These are phyloP conservation scores for Coprinopsis marcescibilis DNA, from an alignment of 768 basidiomycete species.

Conservation along the genomic window DNA sequence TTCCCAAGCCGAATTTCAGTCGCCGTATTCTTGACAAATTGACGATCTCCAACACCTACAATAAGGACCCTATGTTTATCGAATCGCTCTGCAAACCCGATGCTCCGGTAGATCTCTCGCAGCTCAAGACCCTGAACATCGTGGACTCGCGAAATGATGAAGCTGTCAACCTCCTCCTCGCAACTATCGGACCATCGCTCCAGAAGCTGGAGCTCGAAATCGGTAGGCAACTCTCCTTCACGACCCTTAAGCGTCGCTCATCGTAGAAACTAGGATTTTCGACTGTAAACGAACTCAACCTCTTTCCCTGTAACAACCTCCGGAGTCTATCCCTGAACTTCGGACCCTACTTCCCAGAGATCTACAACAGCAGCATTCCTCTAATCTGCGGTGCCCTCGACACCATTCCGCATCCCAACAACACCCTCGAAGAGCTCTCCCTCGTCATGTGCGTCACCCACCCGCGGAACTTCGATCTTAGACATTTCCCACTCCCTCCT, in stretches of 20 bases:
- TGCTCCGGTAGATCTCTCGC: slow-evolving; percentile 7
- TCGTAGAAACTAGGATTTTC: slow-evolving; percentile 2
- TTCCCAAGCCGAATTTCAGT: not conserved
- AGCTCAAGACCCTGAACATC: slow-evolving; percentile 8
- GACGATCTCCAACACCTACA: slow-evolving; percentile 10
- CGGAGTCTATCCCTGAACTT: slow-evolving; percentile 6
- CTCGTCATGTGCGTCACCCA: slow-evolving; percentile 9
- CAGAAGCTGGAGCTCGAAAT: slow-evolving; percentile 10
- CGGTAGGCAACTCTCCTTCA: slow-evolving; percentile 1
- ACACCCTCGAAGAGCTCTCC: slow-evolving; percentile 7
- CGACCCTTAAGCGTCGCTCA: not conserved
- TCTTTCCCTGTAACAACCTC: slow-evolving; percentile 1
- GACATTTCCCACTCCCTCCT: slow-evolving; percentile 7
- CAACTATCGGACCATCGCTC: slow-evolving; percentile 2
- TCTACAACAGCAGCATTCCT: slow-evolving; percentile 7
- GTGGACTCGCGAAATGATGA: slow-evolving; percentile 9
- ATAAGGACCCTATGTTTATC: slow-evolving; percentile 10
- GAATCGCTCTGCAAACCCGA: slow-evolving; percentile 12
- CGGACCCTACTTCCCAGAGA: slow-evolving; percentile 8
- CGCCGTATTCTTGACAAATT: slow-evolving; percentile 6
- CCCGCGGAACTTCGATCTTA: slow-evolving; percentile 6
- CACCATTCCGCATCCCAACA: slow-evolving; percentile 2
- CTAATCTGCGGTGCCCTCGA: slow-evolving; percentile 7
- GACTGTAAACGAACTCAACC: not conserved
- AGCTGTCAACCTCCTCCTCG: slow-evolving; percentile 2